These are phyloP conservation scores for Dendrocalamus sinicus DNA, from an alignment of 176 grass and related monocot species.

Conservation along the genomic window DNA sequence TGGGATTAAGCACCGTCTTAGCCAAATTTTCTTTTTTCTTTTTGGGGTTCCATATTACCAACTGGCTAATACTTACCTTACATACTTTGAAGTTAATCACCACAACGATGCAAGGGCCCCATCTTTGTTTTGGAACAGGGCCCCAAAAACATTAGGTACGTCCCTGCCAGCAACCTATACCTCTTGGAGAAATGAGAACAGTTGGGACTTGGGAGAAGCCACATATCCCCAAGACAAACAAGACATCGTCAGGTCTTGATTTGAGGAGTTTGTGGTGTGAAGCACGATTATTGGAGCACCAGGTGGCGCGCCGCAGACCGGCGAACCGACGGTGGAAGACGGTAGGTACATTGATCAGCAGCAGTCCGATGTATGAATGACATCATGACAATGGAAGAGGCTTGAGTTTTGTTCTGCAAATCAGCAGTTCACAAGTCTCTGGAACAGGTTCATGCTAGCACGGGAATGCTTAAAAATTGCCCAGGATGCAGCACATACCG, in stretches of 20 bases:
- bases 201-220: constrained; percentile 37
- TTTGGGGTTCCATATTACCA: too few species aligned
- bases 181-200: constrained; percentile 33
- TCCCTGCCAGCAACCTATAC: constrained; percentile 42
- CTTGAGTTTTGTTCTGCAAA: background rate
- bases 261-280: background rate
- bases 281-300: background rate
- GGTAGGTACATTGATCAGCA: background rate
- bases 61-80: too few species aligned
- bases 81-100: too few species aligned
- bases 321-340: background rate
- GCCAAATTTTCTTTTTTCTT: too few species aligned
- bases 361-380: background rate
- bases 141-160: too few species aligned
- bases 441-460: background rate
- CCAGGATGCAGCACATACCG: background rate
- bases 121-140: too few species aligned
- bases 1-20: too few species aligned
- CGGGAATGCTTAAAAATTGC: background rate
- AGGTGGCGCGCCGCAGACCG: background rate
- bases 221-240: background rate
- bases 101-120: too few species aligned
- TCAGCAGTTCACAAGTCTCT: background rate
- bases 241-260: background rate
- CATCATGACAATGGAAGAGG: background rate